These are phyloP conservation scores for Meripilus lineatus DNA, from an alignment of 1,284 basidiomycete species.

Conservation along the genomic window DNA sequence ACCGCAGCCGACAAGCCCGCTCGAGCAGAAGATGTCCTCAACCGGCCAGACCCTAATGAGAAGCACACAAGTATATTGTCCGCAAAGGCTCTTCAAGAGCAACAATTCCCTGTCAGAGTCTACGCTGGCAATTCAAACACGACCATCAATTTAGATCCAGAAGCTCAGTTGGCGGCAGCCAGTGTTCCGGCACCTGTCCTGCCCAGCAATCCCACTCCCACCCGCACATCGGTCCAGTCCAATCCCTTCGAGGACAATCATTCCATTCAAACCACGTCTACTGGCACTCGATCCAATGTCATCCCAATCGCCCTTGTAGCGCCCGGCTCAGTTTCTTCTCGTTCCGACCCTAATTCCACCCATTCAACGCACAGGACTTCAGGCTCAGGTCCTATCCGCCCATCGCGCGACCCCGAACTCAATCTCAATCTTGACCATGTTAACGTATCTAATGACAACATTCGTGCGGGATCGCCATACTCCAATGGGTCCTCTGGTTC, in stretches of 20 bases:
- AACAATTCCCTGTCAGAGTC: slow-evolving; percentile 34
- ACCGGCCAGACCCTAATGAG: slow-evolving; percentile 71
- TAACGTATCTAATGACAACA: slow-evolving; percentile 50
- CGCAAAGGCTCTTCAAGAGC: too few relatives aligned
- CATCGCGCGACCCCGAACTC: slow-evolving; percentile 55
- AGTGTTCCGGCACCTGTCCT: too few relatives aligned
- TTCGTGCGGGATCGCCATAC: slow-evolving; percentile 37
- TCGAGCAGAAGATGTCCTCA: slow-evolving; percentile 68
- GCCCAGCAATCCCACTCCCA: slow-evolving; percentile 19
- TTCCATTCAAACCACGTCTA: slow-evolving; percentile 70
- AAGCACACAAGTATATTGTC: slow-evolving; percentile 37
- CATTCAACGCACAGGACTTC: slow-evolving; percentile 26
- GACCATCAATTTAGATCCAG: slow-evolving; percentile 56
- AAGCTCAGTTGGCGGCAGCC: slow-evolving; percentile 33
- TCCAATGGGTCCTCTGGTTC: slow-evolving; percentile 52
- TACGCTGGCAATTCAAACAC: slow-evolving; percentile 40
- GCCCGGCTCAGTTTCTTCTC: slow-evolving; percentile 44
- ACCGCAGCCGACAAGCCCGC: slow-evolving; percentile 58
- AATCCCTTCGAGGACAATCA: slow-evolving; percentile 76
- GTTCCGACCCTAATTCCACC: slow-evolving; percentile 17
- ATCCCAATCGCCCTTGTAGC: slow-evolving; percentile 78
- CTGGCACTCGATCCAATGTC: slow-evolving; percentile 74
- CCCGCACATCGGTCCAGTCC: slow-evolving; percentile 31
- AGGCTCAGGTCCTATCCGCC: slow-evolving; percentile 42
- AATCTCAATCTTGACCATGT: slow-evolving; percentile 54